Evolutionary conservation across 352 stramenopile species (phyloP), one percentile per base, ranked within the genome.

Genomic region (Pythium dissimile): DNA sequence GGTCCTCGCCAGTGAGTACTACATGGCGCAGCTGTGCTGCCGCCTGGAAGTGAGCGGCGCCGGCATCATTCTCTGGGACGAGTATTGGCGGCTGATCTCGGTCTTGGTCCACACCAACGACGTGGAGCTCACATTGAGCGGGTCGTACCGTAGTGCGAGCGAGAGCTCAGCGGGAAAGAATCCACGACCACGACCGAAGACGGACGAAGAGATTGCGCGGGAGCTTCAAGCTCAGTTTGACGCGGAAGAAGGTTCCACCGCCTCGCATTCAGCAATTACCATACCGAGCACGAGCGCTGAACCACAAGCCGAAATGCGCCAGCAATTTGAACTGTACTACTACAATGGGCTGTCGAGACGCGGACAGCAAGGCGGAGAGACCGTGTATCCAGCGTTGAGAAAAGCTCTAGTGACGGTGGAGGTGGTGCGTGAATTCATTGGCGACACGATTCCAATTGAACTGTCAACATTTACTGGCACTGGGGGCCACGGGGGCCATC

Each of bases 21-120:
- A 53, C 49, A 87, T 93, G 80, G 72, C 72, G n/a, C 72, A 80
- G 27, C 49, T 90, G 26, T 61, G 85, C 16, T 58, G 52, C 13
- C 70, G 66, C 42, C 55, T 93, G 2, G 78, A 93, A 64, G 75
- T 92, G 15, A 69, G 55, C 55, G 89, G 88, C 11, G 79, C 84
- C 0, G 89, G 89, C 2, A 97, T 98, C 52, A 80, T 98, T 51
- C 64, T 97, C 10, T 98, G 89, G 92, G 87, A 97, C 46, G 87
- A 97, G 53, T 96, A 95, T 57, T 97, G 92, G 92, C 94, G 90
- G 45, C 72, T 80, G 15, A 67, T 89, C 3, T 95, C 80, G 26
- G 75, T 92, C 35, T 46, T 94, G 23, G 44, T 94, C n/a, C 69
- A 89, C 35, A 90, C 82, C 2, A 71, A 66, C 13, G 75, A 92